Conservation (phyloP, 1,284 basidiomycete genomes). For the Anthracocystis walkeri region DNA sequence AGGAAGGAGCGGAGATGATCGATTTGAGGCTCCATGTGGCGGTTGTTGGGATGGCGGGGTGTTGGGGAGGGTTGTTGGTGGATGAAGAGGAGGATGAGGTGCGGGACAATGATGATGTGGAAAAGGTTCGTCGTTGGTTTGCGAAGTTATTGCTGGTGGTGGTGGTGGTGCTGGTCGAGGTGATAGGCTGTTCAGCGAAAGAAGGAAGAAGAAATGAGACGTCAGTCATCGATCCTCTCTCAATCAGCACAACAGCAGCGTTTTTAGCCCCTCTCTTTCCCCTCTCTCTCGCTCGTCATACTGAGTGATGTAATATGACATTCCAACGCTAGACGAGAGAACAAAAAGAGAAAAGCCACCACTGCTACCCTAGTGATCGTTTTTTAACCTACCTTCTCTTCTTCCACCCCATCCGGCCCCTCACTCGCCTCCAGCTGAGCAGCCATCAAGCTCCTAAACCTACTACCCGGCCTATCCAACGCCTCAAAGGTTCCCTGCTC, state of each 20-base stretch:
- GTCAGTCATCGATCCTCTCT: too few species aligned
- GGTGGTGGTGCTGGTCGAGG: too few species aligned
- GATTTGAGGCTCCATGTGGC: slow-evolving; percentile 37
- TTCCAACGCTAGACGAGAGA: too few species aligned
- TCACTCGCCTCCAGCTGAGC: slow-evolving; percentile 57
- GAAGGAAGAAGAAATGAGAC: background rate
- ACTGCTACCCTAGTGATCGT: background rate
- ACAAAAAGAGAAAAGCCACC: too few species aligned
- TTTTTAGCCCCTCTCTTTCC: too few species aligned
- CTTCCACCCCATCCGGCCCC: slow-evolving; percentile 7
- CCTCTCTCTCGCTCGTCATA: too few species aligned
- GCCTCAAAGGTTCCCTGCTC: slow-evolving; percentile 72
- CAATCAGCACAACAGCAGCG: too few species aligned
- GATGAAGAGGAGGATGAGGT: background rate
- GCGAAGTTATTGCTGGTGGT: too few species aligned
- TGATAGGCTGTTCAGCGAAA: too few species aligned
- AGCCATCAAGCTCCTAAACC: slow-evolving; percentile 64
- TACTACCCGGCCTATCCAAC: slow-evolving; percentile 65
- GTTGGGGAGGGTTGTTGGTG: background rate
- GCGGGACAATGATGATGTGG: background rate
- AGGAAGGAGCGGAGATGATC: background rate
- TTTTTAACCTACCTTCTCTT: slow-evolving; percentile 21
- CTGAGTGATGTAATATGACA: too few species aligned
- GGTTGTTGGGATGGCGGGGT: slow-evolving; percentile 23
- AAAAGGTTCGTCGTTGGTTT: background rate